Conservation (phyloP, 169 alveolate species). For the Besnoitia besnoiti region DNA sequence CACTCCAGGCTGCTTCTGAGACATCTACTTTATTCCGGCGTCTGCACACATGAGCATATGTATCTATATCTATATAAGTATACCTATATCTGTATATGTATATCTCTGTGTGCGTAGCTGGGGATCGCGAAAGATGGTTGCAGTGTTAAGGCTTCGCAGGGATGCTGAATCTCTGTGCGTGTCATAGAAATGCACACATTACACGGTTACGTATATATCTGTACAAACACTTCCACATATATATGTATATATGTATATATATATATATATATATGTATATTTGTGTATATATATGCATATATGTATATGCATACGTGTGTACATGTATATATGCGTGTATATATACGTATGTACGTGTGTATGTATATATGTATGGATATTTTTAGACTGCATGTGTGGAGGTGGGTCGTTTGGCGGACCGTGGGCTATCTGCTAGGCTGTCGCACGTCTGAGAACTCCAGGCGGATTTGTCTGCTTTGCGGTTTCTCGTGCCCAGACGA, state of each 20-base stretch:
- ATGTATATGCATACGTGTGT: not conserved
- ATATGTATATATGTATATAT: not conserved
- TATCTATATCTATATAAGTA: not conserved
- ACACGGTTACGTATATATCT: not conserved
- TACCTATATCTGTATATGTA: too few species aligned
- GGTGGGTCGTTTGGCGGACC: not conserved
- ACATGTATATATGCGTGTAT: not conserved
- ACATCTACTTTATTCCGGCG: too few species aligned
- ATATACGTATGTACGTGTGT: not conserved
- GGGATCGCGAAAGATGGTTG: too few species aligned
- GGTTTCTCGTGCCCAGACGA: slow-evolving; percentile 81
- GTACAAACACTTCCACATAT: not conserved
- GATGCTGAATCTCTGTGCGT: too few species aligned
- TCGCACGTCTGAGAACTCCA: not conserved
- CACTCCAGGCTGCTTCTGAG: not conserved
- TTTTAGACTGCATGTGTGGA: not conserved
- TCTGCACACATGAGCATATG: not conserved
- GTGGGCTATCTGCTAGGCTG: not conserved
- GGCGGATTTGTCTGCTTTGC: not conserved
- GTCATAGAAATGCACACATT: not conserved
- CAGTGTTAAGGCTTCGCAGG: too few species aligned
- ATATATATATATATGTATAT: not conserved
- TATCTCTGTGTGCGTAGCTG: too few species aligned
- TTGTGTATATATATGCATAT: not conserved
- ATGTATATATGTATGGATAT: not conserved